These are phyloP conservation scores for Ilex asprella DNA, from an alignment of 257 asterid species.

Conservation along the genomic window DNA sequence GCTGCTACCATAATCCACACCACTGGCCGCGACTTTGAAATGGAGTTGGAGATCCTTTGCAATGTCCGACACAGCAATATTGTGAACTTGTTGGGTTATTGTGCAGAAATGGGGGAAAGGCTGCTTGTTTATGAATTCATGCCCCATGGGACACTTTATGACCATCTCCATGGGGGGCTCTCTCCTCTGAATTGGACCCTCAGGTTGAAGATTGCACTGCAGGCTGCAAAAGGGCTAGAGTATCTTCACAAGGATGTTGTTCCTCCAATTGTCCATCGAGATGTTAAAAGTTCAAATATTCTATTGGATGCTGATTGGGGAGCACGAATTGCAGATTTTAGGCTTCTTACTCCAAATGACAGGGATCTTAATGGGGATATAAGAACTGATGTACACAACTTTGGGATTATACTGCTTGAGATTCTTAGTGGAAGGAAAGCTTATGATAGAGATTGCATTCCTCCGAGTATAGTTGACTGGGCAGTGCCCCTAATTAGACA, in stretches of 20 bases:
- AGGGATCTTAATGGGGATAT: constrained; percentile 42
- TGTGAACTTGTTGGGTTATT: constrained; percentile 82
- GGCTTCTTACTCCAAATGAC: constrained; percentile 50
- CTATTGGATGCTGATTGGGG: constrained; percentile 83
- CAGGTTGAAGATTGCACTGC: constrained; percentile 69
- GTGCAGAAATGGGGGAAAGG: constrained; percentile 96
- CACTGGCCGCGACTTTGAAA: constrained; percentile 70
- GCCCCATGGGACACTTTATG: constrained; percentile 92
- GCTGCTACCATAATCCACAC: constrained; percentile 95
- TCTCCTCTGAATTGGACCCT: constrained; percentile 64
- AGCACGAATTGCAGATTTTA: constrained; percentile 69
- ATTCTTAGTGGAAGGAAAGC: constrained; percentile 82
- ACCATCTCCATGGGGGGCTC: constrained; percentile 89
- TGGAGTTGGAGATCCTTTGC: constrained; percentile 83
- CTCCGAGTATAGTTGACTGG: constrained; percentile 78
- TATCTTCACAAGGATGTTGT: constrained; percentile 64
- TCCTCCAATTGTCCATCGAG: constrained; percentile 85
- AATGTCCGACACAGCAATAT: constrained; percentile 61
- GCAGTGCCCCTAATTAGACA: constrained; percentile 66
- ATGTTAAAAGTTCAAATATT: constrained; percentile 74
- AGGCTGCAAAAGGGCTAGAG: constrained; percentile 82
- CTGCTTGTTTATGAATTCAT: constrained; percentile 79
- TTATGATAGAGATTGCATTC: constrained; percentile 56
- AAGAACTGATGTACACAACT: constrained; percentile 62
- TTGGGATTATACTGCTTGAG: constrained; percentile 84